Evolutionary conservation across 2,329 filamentous ascomycete species (phyloP).

Genomic region (Torrubiella hemipterigena): DNA sequence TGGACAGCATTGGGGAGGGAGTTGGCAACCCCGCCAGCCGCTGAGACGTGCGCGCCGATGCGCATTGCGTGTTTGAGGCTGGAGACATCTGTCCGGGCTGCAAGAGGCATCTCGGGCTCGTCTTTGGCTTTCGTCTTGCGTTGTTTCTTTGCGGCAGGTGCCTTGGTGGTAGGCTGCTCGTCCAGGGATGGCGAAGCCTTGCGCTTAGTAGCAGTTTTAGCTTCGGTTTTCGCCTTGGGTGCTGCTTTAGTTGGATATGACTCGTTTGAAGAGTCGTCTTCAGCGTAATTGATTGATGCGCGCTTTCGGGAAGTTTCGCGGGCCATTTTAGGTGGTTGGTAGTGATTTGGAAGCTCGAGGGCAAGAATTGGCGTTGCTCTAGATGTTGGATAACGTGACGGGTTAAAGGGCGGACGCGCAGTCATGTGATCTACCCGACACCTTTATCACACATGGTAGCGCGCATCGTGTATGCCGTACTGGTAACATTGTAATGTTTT

Average conservation of each 20-base stretch:
- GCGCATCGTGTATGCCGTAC: too few relatives aligned
- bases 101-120: slow-evolving; percentile 47
- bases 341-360: not conserved
- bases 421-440: too few relatives aligned
- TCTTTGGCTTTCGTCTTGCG: slow-evolving; percentile 24
- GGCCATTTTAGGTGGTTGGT: slow-evolving; percentile 16
- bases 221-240: slow-evolving; percentile 10
- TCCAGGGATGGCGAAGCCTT: slow-evolving; percentile 13
- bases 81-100: slow-evolving; percentile 49
- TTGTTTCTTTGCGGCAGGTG: slow-evolving; percentile 27
- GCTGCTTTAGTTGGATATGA: slow-evolving; percentile 8
- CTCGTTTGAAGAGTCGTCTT: slow-evolving; percentile 12
- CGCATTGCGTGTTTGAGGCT: slow-evolving; percentile 61
- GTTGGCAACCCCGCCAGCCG: slow-evolving; percentile 86
- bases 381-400: not conserved
- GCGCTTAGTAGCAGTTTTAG: slow-evolving; percentile 9
- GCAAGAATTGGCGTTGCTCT: not conserved
- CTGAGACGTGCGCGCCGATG: slow-evolving; percentile 86
- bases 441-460: too few relatives aligned
- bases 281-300: slow-evolving; percentile 18
- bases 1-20: slow-evolving; percentile 64
- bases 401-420: not conserved
- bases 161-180: slow-evolving; percentile 10
- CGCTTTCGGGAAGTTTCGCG: slow-evolving; percentile 21
- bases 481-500: too few relatives aligned